Evolutionary conservation across 208 protist species (phyloP).

Genomic region (Leishmania guyanensis): DNA sequence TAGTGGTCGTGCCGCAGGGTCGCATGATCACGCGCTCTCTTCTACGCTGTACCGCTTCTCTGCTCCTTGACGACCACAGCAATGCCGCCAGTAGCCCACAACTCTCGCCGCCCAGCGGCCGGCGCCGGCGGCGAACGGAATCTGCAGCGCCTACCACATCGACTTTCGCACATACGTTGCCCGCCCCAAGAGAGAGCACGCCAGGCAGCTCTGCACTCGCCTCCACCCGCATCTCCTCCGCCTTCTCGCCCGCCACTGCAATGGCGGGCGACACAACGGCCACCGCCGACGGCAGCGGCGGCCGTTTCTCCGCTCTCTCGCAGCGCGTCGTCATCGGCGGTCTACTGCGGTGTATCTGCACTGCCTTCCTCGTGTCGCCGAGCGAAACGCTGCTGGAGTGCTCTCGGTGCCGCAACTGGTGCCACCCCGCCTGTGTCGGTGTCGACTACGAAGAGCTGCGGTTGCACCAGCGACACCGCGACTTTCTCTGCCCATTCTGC

Average conservation of each 20-base stretch:
- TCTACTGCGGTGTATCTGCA: constrained; percentile 74
- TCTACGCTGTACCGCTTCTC: constrained; percentile 41
- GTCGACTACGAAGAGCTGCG: constrained; percentile 62
- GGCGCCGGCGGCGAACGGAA: constrained; percentile 7
- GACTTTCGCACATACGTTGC: background rate
- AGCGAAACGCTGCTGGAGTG: constrained; percentile 76
- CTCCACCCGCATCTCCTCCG: background rate
- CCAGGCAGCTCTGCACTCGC: background rate
- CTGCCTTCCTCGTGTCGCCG: constrained; percentile 58
- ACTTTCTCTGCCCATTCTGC: constrained; percentile 74
- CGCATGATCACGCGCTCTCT: constrained; percentile 77
- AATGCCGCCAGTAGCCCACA: background rate
- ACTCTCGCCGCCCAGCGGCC: background rate
- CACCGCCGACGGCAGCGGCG: background rate
- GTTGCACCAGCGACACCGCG: constrained; percentile 28
- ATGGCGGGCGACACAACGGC: background rate
- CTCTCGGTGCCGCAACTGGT: constrained; percentile 65
- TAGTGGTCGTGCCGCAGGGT: constrained; percentile 28
- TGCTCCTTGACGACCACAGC: constrained; percentile 5
- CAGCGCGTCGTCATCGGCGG: constrained; percentile 49
- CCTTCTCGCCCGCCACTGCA: background rate
- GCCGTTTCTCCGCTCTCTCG: background rate
- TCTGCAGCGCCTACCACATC: background rate
- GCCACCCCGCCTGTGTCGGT: constrained; percentile 78
- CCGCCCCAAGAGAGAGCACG: background rate